These are phyloP conservation scores for Diplocarpon rosae DNA, from an alignment of 2,329 filamentous ascomycete genomes.

Conservation along the genomic window DNA sequence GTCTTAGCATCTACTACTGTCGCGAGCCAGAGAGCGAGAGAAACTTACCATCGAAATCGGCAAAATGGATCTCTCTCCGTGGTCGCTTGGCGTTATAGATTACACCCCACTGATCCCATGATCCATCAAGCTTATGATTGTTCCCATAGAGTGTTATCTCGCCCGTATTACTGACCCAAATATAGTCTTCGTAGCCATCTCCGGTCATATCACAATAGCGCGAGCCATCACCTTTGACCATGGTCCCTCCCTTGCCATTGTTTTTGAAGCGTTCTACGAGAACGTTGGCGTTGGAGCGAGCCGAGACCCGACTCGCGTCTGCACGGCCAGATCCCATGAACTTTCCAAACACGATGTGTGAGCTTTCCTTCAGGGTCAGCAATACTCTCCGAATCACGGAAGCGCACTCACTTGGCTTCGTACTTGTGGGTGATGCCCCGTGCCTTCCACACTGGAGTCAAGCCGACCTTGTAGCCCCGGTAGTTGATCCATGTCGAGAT, in stretches of 20 bases:
- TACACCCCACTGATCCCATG: constrained; percentile 2
- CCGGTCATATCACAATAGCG: constrained; percentile 10
- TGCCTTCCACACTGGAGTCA: constrained; percentile 3
- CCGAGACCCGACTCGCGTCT: not conserved
- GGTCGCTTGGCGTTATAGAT: constrained; percentile 3
- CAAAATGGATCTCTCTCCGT: constrained; percentile 1
- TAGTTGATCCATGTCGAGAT: constrained; percentile 3
- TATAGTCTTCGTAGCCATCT: constrained; percentile 6
- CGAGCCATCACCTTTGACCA: constrained; percentile 4
- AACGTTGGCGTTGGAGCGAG: not conserved
- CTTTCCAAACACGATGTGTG: not conserved
- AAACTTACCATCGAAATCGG: constrained; percentile 1
- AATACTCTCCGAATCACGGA: too few relatives aligned
- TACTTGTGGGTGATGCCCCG: not conserved
- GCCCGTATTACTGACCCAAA: constrained; percentile 4
- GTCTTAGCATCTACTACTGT: too few relatives aligned
- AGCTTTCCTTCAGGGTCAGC: too few relatives aligned
- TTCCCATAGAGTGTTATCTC: constrained; percentile 4
- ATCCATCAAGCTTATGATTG: not conserved
- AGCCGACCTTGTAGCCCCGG: not conserved
- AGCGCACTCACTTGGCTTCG: too few relatives aligned
- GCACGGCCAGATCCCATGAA: constrained; percentile 7
- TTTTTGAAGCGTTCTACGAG: constrained; percentile 1
- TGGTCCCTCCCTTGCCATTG: constrained; percentile 1
- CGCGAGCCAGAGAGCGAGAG: too few relatives aligned